Percentiles rank a stretch among this genome's conserved stretches.
Evolutionary conservation across 2,329 filamentous ascomycete genomes (phyloP).

Genomic region (Calonectria crousiana): DNA sequence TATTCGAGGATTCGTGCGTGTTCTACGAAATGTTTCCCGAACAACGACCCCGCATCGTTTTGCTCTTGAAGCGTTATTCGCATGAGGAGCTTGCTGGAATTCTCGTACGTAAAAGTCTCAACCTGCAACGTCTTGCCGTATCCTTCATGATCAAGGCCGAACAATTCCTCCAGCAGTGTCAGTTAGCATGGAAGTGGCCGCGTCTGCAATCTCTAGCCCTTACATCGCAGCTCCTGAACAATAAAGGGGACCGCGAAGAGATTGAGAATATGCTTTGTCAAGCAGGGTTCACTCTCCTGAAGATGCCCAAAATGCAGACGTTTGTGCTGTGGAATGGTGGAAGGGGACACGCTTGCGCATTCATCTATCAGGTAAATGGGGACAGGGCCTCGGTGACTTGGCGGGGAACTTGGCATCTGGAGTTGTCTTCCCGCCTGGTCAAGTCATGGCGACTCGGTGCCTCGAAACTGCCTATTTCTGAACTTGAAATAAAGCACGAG

Average conservation of each 20-base stretch:
- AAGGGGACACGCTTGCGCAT: slow-evolving; percentile 46
- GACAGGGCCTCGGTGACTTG: slow-evolving; percentile 44
- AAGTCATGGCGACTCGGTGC: slow-evolving; percentile 29
- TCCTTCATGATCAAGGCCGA: slow-evolving; percentile 46
- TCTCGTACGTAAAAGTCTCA: slow-evolving; percentile 44
- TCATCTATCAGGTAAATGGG: slow-evolving; percentile 45
- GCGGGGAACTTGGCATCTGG: slow-evolving; percentile 49
- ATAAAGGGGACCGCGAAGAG: slow-evolving; percentile 22
- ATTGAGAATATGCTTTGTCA: slow-evolving; percentile 41
- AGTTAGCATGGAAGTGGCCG: slow-evolving; percentile 43
- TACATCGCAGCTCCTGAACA: slow-evolving; percentile 47
- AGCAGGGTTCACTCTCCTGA: slow-evolving; percentile 37
- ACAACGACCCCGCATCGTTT: too few species aligned
- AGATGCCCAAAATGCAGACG: slow-evolving; percentile 48
- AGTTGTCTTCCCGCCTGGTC: slow-evolving; percentile 42
- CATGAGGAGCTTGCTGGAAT: slow-evolving; percentile 23
- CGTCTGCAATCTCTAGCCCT: slow-evolving; percentile 48
- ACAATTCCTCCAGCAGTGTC: slow-evolving; percentile 44
- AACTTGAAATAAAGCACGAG: slow-evolving; percentile 42
- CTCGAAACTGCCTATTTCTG: slow-evolving; percentile 10
- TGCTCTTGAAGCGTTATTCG: background rate
- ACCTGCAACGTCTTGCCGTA: slow-evolving; percentile 45
- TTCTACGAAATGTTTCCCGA: slow-evolving; percentile 25
- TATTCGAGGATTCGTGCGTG: slow-evolving; percentile 46
- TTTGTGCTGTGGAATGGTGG: slow-evolving; percentile 51